Percentiles rank a stretch among this genome's conserved stretches.
Conservation (phyloP, 345 rosid genomes). For the Reutealis trisperma region DNA sequence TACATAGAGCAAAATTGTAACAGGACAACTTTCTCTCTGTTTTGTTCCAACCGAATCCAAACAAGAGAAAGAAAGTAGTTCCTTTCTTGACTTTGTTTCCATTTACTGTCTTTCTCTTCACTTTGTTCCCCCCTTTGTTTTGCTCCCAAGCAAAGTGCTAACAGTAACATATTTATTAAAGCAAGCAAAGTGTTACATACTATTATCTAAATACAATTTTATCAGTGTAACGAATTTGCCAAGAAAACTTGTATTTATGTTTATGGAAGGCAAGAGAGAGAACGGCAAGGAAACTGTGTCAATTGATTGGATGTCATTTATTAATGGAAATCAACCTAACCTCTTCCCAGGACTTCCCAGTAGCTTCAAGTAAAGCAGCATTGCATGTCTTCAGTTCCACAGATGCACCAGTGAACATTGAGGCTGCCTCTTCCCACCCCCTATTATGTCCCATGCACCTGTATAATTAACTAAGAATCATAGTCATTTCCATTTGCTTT, state of each 20-base stretch:
- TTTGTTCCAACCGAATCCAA: neutral
- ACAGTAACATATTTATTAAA: neutral
- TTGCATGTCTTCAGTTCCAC: slow-evolving; percentile 87
- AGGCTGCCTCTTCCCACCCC: slow-evolving; percentile 99
- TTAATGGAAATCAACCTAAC: slow-evolving; percentile 33
- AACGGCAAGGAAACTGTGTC: neutral
- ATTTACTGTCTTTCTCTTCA: neutral
- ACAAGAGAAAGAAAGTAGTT: neutral
- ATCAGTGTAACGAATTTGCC: neutral
- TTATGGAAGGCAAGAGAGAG: neutral
- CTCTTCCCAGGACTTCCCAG: slow-evolving; percentile 93
- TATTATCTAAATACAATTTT: neutral
- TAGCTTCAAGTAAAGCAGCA: slow-evolving; percentile 94
- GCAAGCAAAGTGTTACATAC: neutral
- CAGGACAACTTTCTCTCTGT: neutral
- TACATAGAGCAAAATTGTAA: neutral
- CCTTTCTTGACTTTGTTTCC: neutral
- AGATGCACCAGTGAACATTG: slow-evolving; percentile 70
- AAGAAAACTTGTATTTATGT: neutral
- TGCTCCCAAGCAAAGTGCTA: neutral
- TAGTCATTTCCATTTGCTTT: neutral
- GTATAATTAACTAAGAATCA: neutral
- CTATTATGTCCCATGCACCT: slow-evolving; percentile 99
- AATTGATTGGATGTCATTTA: neutral
- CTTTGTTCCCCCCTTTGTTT: neutral